These are phyloP conservation scores for Fraxinus paxiana DNA, from an alignment of 305 asterid genomes.

Conservation along the genomic window DNA sequence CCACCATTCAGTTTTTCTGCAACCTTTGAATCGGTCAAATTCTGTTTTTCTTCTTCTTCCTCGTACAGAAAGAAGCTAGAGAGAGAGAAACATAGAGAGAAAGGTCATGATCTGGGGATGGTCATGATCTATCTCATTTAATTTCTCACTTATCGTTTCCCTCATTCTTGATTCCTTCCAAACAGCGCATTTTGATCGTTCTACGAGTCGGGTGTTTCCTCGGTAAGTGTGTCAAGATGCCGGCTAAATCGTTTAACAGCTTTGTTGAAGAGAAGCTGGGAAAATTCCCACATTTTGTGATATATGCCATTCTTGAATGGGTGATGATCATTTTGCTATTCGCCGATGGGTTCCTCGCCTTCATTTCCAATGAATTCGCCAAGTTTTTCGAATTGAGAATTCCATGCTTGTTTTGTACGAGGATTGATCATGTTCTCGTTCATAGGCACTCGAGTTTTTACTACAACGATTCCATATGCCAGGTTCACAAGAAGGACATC, in stretches of 20 bases:
- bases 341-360: slow-evolving; percentile 67
- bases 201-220: not conserved
- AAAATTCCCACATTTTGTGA: slow-evolving; percentile 42
- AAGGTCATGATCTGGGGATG: slow-evolving; percentile 60
- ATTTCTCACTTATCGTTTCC: slow-evolving; percentile 26
- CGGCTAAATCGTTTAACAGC: slow-evolving; percentile 36
- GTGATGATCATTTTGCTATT: slow-evolving; percentile 61
- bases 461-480: slow-evolving; percentile 78
- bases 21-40: slow-evolving; percentile 26
- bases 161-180: slow-evolving; percentile 19
- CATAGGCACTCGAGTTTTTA: slow-evolving; percentile 42
- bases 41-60: slow-evolving; percentile 19
- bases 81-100: slow-evolving; percentile 3
- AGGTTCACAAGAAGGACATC: slow-evolving; percentile 66
- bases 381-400: slow-evolving; percentile 48
- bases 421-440: slow-evolving; percentile 66
- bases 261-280: slow-evolving; percentile 49
- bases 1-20: slow-evolving; percentile 32
- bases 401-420: slow-evolving; percentile 77
- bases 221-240: slow-evolving; percentile 20
- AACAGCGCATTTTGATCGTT: not conserved
- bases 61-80: slow-evolving; percentile 6
- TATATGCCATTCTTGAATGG: slow-evolving; percentile 71
- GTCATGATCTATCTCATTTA: slow-evolving; percentile 57
- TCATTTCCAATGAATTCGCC: slow-evolving; percentile 58